Evolutionary conservation across 805 yeast species (phyloP).

Genomic region (Lachancea quebecensis): DNA sequence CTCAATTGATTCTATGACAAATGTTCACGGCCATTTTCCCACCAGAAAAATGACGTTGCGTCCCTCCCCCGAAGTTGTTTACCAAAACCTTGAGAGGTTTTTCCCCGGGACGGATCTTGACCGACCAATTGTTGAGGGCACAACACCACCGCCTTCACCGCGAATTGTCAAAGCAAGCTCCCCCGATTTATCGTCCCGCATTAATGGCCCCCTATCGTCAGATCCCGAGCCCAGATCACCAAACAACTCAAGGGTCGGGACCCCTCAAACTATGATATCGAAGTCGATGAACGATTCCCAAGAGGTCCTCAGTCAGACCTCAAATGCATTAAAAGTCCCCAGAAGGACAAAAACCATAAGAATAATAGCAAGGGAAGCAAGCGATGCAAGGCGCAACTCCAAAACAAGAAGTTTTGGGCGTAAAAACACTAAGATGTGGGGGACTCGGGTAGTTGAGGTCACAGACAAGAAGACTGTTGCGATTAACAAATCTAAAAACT

Average conservation of each 20-base stretch:
- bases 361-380: slow-evolving; percentile 88
- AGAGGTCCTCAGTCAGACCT: slow-evolving; percentile 3
- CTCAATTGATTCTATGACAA: not conserved
- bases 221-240: slow-evolving; percentile 27
- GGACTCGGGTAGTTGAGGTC: slow-evolving; percentile 84
- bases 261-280: slow-evolving; percentile 25
- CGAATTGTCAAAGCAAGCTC: not conserved
- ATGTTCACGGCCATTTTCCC: not conserved
- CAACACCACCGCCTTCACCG: slow-evolving; percentile 53
- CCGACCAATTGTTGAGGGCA: slow-evolving; percentile 77
- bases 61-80: slow-evolving; percentile 92
- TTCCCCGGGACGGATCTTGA: slow-evolving; percentile 92
- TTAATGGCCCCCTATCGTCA: not conserved
- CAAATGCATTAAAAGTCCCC: slow-evolving; percentile 22
- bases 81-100: slow-evolving; percentile 82
- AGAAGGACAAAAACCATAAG: slow-evolving; percentile 85
- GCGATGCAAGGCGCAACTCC: slow-evolving; percentile 45
- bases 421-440: slow-evolving; percentile 95
- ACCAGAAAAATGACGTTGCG: slow-evolving; percentile 59
- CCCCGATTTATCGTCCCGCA: not conserved
- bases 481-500: slow-evolving; percentile 57
- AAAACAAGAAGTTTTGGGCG: slow-evolving; percentile 44
- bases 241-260: slow-evolving; percentile 22
- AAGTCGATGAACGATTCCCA: slow-evolving; percentile 12
- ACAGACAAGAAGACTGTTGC: slow-evolving; percentile 65